Conservation (phyloP, 2,329 filamentous ascomycete species). For the Drechslerella dactyloides region DNA sequence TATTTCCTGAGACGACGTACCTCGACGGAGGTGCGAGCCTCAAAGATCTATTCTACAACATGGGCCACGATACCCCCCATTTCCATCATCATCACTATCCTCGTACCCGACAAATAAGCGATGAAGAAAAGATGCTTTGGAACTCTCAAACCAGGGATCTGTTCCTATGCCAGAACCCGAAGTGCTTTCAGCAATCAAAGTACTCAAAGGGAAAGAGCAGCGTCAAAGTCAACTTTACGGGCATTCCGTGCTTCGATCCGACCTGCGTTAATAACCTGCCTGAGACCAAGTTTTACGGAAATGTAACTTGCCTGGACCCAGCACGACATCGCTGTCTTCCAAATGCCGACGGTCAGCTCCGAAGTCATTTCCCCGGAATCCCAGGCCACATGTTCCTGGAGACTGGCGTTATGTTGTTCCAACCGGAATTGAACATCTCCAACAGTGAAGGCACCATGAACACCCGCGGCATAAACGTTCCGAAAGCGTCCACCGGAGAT, state of each 20-base stretch:
- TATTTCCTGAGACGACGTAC: conserved; percentile 14
- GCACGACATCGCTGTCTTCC: conserved; percentile 11
- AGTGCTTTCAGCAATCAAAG: conserved; percentile 16
- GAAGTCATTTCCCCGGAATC: conserved; percentile 20
- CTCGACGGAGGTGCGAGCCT: background rate
- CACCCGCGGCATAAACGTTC: background rate
- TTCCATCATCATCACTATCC: conserved; percentile 45
- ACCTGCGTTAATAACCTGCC: conserved; percentile 13
- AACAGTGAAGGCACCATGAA: conserved; percentile 1
- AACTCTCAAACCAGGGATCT: conserved; percentile 5
- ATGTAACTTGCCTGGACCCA: conserved; percentile 15
- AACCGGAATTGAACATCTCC: conserved; percentile 25
- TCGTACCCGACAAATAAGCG: background rate
- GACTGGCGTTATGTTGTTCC: conserved; percentile 32
- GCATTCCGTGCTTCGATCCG: conserved; percentile 17
- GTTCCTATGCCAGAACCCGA: conserved; percentile 38
- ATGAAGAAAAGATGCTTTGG: conserved; percentile 20
- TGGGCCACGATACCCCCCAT: conserved; percentile 31
- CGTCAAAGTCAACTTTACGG: conserved; percentile 6
- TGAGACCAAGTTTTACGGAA: conserved; percentile 14
- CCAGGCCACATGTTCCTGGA: conserved; percentile 35
- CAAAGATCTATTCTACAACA: conserved; percentile 17
- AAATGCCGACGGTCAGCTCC: background rate
- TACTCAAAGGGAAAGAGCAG: background rate
- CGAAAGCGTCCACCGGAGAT: background rate